Evolutionary conservation across 148 eudicot genomes (phyloP).

Genomic region (Diospyros kaki): DNA sequence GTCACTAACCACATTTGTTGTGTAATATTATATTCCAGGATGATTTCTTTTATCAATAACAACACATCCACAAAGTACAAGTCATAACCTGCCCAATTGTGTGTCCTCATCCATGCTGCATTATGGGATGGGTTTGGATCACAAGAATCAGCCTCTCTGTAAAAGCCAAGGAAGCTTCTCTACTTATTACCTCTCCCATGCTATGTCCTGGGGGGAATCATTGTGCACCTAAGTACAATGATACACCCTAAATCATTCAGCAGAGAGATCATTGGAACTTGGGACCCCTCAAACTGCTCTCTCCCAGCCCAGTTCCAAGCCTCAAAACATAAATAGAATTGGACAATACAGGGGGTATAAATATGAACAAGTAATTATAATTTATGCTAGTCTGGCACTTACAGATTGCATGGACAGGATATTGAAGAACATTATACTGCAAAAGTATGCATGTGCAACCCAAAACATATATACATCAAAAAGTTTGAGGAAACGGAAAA

Average conservation of each 20-base stretch:
- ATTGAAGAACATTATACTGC: neutral
- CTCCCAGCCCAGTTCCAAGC: neutral
- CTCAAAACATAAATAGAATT: neutral
- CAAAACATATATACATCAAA: neutral
- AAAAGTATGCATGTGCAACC: neutral
- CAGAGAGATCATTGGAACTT: neutral
- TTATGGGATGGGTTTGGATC: neutral
- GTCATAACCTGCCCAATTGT: neutral
- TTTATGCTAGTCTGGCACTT: neutral
- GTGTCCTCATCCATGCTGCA: neutral
- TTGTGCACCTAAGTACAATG: neutral
- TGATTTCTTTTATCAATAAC: neutral
- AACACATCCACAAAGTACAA: neutral
- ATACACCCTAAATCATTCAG: neutral
- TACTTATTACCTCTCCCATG: neutral
- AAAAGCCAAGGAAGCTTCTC: neutral
- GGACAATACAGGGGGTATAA: neutral
- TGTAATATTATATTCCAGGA: neutral
- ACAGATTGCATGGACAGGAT: neutral
- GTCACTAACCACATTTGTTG: neutral
- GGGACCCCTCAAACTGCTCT: slow-evolving; percentile 2
- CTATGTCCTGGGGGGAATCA: neutral
- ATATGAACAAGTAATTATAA: neutral
- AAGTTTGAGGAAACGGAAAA: neutral
- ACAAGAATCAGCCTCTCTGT: neutral